Percentiles rank a stretch among this genome's conserved stretches.
These are phyloP conservation scores for Pseudocohnilembus persalinus DNA, from an alignment of 169 alveolate genomes.

Conservation along the genomic window DNA sequence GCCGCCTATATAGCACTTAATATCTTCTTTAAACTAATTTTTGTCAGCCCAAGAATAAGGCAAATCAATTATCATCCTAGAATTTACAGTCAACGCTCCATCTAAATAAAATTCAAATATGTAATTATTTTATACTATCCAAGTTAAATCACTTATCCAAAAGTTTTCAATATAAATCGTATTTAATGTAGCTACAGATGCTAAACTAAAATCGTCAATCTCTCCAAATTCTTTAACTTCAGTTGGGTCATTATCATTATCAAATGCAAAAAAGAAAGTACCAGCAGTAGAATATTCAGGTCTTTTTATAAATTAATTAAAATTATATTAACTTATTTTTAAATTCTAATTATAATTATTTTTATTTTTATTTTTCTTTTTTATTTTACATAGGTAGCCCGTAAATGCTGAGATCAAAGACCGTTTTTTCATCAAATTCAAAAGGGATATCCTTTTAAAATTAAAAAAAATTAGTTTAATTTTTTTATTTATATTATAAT, in stretches of 20 bases:
- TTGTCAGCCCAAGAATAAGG: not conserved
- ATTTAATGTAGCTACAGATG: not conserved
- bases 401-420: not conserved
- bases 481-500: too few species aligned
- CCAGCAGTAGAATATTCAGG: not conserved
- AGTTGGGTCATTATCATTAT: not conserved
- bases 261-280: not conserved
- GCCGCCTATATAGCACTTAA: not conserved
- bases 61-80: not conserved
- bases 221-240: not conserved
- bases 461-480: too few species aligned
- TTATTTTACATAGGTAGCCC: not conserved
- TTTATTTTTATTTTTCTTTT: too few species aligned
- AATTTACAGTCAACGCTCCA: not conserved
- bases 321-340: not conserved
- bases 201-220: not conserved
- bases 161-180: not conserved
- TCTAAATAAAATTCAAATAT: not conserved
- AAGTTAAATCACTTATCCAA: not conserved
- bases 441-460: not conserved
- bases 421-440: not conserved
- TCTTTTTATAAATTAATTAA: not conserved
- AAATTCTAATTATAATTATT: too few species aligned
- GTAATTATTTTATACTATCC: not conserved
- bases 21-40: not conserved